Percentiles rank a stretch among this genome's conserved stretches.
Conservation (phyloP, 2,329 filamentous ascomycete genomes). For the Leptographium flavum region DNA sequence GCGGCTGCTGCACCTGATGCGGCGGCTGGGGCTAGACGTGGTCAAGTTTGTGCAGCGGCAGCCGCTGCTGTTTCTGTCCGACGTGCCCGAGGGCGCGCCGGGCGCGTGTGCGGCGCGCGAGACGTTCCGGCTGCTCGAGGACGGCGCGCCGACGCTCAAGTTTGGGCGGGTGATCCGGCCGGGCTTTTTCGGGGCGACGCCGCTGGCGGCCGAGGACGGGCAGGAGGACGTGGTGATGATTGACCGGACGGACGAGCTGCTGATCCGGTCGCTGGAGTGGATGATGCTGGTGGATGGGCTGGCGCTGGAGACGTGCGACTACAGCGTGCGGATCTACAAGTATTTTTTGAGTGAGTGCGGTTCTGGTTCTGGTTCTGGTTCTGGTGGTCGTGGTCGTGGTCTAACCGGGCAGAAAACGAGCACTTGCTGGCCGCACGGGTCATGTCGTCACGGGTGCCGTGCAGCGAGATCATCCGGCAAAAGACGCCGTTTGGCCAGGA, state of each 20-base stretch:
- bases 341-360: slow-evolving; percentile 62
- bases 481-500: slow-evolving; percentile 20
- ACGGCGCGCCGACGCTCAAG: slow-evolving; percentile 34
- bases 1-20: slow-evolving; percentile 59
- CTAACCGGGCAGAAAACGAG: slow-evolving; percentile 24
- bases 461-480: slow-evolving; percentile 30
- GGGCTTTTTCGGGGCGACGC: slow-evolving; percentile 55
- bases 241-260: slow-evolving; percentile 47
- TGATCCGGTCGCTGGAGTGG: slow-evolving; percentile 79
- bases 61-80: slow-evolving; percentile 35
- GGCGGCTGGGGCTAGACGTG: slow-evolving; percentile 58
- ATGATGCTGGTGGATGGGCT: slow-evolving; percentile 53
- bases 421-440: slow-evolving; percentile 40
- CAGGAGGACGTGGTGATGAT: slow-evolving; percentile 19
- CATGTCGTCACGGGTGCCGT: slow-evolving; percentile 36
- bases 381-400: too few relatives aligned
- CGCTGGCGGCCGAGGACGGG: slow-evolving; percentile 31
- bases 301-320: slow-evolving; percentile 20
- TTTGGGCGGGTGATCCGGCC: slow-evolving; percentile 51
- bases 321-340: slow-evolving; percentile 60
- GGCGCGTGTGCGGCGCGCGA: slow-evolving; percentile 24
- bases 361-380: slow-evolving; percentile 5
- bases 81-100: slow-evolving; percentile 24
- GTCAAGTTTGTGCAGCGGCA: slow-evolving; percentile 61
- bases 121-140: slow-evolving; percentile 36